Conservation (phyloP, 192 early-diverging fungal species). For the Coemansia sp. region DNA sequence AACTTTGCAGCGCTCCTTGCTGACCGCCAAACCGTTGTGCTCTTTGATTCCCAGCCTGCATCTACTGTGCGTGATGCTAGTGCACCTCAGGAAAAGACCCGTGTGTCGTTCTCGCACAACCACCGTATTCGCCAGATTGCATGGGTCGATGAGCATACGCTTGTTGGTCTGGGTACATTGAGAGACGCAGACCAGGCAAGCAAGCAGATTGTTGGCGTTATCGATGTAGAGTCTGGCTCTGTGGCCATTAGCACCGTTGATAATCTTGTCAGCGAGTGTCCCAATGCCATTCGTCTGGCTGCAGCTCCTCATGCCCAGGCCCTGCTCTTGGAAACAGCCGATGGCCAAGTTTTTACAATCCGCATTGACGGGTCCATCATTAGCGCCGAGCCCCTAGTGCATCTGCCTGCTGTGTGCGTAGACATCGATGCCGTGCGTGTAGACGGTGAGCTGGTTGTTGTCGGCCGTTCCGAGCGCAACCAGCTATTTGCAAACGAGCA, state of each 20-base stretch:
- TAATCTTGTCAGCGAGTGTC: too few relatives aligned
- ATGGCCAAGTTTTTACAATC: slow-evolving; percentile 46
- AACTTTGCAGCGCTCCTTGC: slow-evolving; percentile 69
- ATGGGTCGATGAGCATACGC: slow-evolving; percentile 52
- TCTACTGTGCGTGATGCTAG: slow-evolving; percentile 10
- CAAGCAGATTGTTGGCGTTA: too few relatives aligned
- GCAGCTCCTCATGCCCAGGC: slow-evolving; percentile 31
- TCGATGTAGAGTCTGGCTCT: too few relatives aligned
- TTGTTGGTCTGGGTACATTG: slow-evolving; percentile 61
- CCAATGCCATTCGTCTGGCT: slow-evolving; percentile 3
- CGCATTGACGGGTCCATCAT: background rate
- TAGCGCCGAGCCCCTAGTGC: background rate
- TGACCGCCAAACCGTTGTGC: slow-evolving; percentile 41
- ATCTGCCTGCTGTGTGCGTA: slow-evolving; percentile 16
- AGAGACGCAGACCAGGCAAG: too few relatives aligned
- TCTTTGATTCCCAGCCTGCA: slow-evolving; percentile 10
- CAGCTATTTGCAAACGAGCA: slow-evolving; percentile 76
- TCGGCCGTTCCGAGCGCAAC: slow-evolving; percentile 76
- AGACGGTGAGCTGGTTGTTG: slow-evolving; percentile 27
- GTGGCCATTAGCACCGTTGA: too few relatives aligned
- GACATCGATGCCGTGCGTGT: slow-evolving; percentile 27
- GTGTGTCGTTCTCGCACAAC: slow-evolving; percentile 1
- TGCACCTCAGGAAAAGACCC: slow-evolving; percentile 18
- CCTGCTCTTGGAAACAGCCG: slow-evolving; percentile 41
- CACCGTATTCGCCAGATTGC: slow-evolving; percentile 60